Conservation (phyloP, 768 basidiomycete species). For the Psilocybe azurescens region DNA sequence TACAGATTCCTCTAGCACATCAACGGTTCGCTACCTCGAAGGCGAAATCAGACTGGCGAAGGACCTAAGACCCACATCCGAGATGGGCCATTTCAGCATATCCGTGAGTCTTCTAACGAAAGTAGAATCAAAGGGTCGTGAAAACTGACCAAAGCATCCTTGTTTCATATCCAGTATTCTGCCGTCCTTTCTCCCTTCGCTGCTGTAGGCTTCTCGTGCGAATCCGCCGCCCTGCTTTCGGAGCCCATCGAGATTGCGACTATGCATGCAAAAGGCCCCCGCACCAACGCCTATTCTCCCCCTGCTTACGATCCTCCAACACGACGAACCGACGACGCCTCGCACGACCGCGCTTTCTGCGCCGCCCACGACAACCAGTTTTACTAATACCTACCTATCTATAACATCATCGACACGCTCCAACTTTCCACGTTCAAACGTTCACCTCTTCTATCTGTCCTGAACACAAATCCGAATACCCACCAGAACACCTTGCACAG, state of each 20-base stretch:
- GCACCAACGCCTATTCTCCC: slow-evolving; percentile 54
- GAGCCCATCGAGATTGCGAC: slow-evolving; percentile 60
- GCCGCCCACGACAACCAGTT: slow-evolving; percentile 3
- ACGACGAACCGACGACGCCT: slow-evolving; percentile 33
- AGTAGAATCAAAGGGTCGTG: neutral
- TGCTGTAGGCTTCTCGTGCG: slow-evolving; percentile 41
- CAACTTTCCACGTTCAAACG: neutral
- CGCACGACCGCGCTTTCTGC: slow-evolving; percentile 5
- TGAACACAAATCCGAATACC: neutral
- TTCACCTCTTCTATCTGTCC: neutral
- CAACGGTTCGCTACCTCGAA: slow-evolving; percentile 47
- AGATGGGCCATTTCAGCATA: slow-evolving; percentile 57
- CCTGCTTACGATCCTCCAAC: slow-evolving; percentile 48
- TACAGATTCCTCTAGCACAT: slow-evolving; percentile 30
- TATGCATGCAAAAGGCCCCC: slow-evolving; percentile 53
- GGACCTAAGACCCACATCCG: slow-evolving; percentile 54
- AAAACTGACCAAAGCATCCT: slow-evolving; percentile 9
- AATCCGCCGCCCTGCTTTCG: slow-evolving; percentile 43
- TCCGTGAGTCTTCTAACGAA: slow-evolving; percentile 38
- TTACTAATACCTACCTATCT: neutral
- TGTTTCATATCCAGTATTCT: slow-evolving; percentile 41
- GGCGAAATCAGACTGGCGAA: slow-evolving; percentile 59
- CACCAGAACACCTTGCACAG: neutral
- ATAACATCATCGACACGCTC: neutral
- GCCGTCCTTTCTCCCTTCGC: slow-evolving; percentile 53